Conservation (phyloP, 2,329 filamentous ascomycete genomes). For the Venturia aucupariae region DNA sequence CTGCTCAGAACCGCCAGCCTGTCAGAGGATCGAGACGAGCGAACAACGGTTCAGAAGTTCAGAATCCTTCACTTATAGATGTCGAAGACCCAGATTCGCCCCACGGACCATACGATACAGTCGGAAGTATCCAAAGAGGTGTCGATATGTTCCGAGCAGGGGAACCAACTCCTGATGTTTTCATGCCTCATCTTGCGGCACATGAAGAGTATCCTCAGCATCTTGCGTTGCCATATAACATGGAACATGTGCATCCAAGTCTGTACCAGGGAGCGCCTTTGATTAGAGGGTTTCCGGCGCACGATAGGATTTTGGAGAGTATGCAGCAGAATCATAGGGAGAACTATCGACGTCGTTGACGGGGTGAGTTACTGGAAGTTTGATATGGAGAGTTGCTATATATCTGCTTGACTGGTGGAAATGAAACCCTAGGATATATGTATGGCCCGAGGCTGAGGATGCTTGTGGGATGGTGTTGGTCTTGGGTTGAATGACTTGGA, state of each 20-base stretch:
- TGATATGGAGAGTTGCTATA: too few relatives aligned
- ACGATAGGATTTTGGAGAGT: background rate
- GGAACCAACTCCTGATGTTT: background rate
- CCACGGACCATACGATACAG: background rate
- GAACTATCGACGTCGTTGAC: background rate
- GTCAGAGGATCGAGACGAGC: background rate
- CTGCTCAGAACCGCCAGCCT: background rate
- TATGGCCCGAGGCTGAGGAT: too few relatives aligned
- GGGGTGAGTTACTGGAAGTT: background rate
- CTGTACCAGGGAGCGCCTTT: background rate
- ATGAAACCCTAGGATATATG: too few relatives aligned
- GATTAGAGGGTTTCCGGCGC: background rate
- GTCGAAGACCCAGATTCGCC: background rate
- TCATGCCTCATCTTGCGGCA: background rate
- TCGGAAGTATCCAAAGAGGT: background rate
- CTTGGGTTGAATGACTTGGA: too few relatives aligned
- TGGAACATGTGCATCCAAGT: background rate
- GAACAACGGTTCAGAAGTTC: background rate
- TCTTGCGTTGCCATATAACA: background rate
- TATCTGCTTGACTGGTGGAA: too few relatives aligned
- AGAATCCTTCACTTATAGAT: background rate
- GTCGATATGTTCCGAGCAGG: slow-evolving; percentile 3
- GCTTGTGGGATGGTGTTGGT: too few relatives aligned
- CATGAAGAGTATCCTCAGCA: background rate
- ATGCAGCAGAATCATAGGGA: background rate